Evolutionary conservation across 2,329 filamentous ascomycete genomes (phyloP), one percentile per base, ranked within the genome.

Genomic region (Exophiala calicioides): DNA sequence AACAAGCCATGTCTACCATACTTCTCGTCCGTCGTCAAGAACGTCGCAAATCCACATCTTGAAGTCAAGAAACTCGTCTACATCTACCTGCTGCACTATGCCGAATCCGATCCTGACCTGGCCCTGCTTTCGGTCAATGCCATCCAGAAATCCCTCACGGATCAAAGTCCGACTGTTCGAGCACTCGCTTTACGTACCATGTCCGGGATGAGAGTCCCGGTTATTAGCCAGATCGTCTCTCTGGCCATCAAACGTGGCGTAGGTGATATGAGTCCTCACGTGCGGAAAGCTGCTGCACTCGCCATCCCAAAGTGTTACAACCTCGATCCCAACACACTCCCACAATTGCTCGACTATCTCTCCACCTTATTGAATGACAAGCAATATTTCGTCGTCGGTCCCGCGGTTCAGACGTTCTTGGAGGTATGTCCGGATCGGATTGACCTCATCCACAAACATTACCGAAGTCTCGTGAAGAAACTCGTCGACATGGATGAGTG

Each of bases 401-500:
- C 93, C 2, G 93, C 93, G 1, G 89, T 97, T 3, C 82, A 85
- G 27, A 88, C 93, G 0, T 96, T 94, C 60, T 68, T 94, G 66
- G 89, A 95, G 56, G 76, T 97, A 20, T 97, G 91, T 57, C 90
- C 93, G 0, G 85, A 94, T 12, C 77, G 86, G 43, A 78, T 95
- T 55, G 90, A 96, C 64, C 72, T 98, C 50, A 83, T 98, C 58
- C 93, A 98, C 68, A 84, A 86, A 56, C 86, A 95, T 64, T 98
- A 97, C 69, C 82, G 88, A 39, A 77, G 80, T 26, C 72, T 98
- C 53, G 84, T 95, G 53, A 88, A 83, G 66, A 95, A 96, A 73
- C 72, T 97, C 41, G 89, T 96, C 18, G 93, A 98, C 64, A 98
- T 98, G 93, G 93, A 98, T 62, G 93, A 98, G 69, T 98, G 93